These are phyloP conservation scores for Fusarium agapanthi DNA, from an alignment of 2,329 filamentous ascomycete species.

Conservation along the genomic window DNA sequence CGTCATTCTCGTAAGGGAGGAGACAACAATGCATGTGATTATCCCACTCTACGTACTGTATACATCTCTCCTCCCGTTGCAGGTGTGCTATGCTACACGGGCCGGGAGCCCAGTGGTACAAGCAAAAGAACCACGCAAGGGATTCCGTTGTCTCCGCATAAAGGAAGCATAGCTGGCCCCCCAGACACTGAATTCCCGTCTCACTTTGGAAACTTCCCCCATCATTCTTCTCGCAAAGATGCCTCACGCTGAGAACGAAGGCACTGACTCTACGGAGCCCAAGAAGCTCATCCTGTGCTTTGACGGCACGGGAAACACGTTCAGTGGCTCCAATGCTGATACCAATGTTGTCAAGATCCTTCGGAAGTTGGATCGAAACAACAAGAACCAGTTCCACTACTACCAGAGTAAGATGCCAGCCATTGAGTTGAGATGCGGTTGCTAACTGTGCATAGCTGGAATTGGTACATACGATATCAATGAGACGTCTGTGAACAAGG, in stretches of 20 bases:
- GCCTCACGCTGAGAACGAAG: constrained; percentile 25
- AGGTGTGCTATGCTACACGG: constrained; percentile 9
- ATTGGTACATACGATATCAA: constrained; percentile 60
- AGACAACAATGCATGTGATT: not conserved
- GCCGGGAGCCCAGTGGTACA: not conserved
- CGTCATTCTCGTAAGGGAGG: not conserved
- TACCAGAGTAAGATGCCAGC: constrained; percentile 52
- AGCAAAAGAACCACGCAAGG: not conserved
- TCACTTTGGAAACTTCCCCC: not conserved
- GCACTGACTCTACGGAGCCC: constrained; percentile 25
- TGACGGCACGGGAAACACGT: constrained; percentile 59
- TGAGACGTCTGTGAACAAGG: constrained; percentile 53
- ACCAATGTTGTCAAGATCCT: constrained; percentile 64
- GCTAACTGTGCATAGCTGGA: constrained; percentile 47
- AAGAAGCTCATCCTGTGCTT: constrained; percentile 59
- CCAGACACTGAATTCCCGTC: not conserved
- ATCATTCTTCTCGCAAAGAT: constrained; percentile 2
- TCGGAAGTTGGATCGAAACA: constrained; percentile 55
- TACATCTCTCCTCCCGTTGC: not conserved
- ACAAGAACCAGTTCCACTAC: constrained; percentile 57
- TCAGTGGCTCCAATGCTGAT: constrained; percentile 57
- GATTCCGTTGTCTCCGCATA: constrained; percentile 3
- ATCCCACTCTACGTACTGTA: not conserved
- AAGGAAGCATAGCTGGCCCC: constrained; percentile 16
- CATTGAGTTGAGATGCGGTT: not conserved